A percentile compares a stretch with the other conserved stretches of the same genome.
These are phyloP conservation scores for Cordyceps sp. DNA, from an alignment of 2,329 filamentous ascomycete genomes.

Conservation along the genomic window DNA sequence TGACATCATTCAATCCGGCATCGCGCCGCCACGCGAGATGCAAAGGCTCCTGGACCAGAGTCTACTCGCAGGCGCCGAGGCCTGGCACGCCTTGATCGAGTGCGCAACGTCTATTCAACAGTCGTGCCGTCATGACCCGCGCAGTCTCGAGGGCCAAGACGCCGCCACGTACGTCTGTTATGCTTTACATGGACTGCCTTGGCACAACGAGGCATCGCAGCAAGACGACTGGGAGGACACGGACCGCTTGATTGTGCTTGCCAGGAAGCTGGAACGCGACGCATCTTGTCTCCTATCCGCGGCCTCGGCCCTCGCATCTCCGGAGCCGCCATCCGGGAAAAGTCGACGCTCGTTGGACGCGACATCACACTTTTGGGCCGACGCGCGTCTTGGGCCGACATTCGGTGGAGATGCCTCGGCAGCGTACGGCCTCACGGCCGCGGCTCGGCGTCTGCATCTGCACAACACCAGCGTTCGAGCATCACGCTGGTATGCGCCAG, in stretches of 20 bases:
- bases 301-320: neutral
- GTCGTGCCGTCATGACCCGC: slow-evolving; percentile 2
- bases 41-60: slow-evolving; percentile 13
- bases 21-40: slow-evolving; percentile 10
- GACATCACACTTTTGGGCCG: slow-evolving; percentile 13
- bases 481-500: no score
- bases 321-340: neutral
- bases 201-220: slow-evolving; percentile 1
- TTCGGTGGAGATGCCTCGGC: no score
- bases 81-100: slow-evolving; percentile 17
- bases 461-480: no score
- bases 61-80: slow-evolving; percentile 15
- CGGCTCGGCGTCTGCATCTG: no score
- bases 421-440: no score
- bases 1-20: slow-evolving; percentile 11
- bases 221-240: slow-evolving; percentile 16
- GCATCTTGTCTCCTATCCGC: slow-evolving; percentile 5
- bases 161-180: slow-evolving; percentile 14
- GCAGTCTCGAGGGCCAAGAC: slow-evolving; percentile 15
- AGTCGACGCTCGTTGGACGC: slow-evolving; percentile 1
- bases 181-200: slow-evolving; percentile 6
- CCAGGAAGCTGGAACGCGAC: slow-evolving; percentile 11
- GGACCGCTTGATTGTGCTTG: slow-evolving; percentile 16
- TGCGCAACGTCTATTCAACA: slow-evolving; percentile 14
- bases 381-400: no score